A percentile compares a stretch with the other conserved stretches of the same genome.
Evolutionary conservation across 2,329 filamentous ascomycete genomes (phyloP).

Genomic region (Alternaria rosae): DNA sequence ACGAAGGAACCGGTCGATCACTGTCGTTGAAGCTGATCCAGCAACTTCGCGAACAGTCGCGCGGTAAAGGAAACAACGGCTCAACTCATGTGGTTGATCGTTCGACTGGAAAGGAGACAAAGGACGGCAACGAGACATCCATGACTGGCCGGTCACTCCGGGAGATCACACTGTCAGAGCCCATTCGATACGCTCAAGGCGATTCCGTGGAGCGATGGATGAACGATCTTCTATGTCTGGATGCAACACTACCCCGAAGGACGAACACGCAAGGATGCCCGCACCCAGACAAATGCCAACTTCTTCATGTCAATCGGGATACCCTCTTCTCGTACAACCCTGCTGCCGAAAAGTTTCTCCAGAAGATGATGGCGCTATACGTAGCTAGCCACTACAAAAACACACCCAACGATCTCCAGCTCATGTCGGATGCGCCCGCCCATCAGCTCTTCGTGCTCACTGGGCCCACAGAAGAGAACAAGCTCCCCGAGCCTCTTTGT

Average conservation of each 20-base stretch:
- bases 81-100: slow-evolving; percentile 74
- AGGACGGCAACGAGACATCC: slow-evolving; percentile 43
- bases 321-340: slow-evolving; percentile 98
- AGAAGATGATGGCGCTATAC: slow-evolving; percentile 97
- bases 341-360: slow-evolving; percentile 94
- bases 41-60: slow-evolving; percentile 91
- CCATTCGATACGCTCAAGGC: slow-evolving; percentile 91
- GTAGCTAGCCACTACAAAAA: slow-evolving; percentile 99
- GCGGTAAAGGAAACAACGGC: slow-evolving; percentile 65
- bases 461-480: slow-evolving; percentile 78
- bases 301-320: slow-evolving; percentile 93
- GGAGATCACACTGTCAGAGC: slow-evolving; percentile 91
- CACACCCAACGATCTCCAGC: slow-evolving; percentile 94
- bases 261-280: slow-evolving; percentile 79
- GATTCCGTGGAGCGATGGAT: slow-evolving; percentile 96
- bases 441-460: slow-evolving; percentile 96
- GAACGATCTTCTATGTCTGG: slow-evolving; percentile 90
- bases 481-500: slow-evolving; percentile 89
- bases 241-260: slow-evolving; percentile 85
- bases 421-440: slow-evolving; percentile 97
- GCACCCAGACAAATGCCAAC: slow-evolving; percentile 88
- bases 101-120: slow-evolving; percentile 73
- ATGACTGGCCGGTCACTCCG: slow-evolving; percentile 76
- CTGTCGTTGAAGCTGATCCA: slow-evolving; percentile 96
- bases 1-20: slow-evolving; percentile 95